Conservation (phyloP, 1,284 basidiomycete species). For the Irpex sp. region DNA sequence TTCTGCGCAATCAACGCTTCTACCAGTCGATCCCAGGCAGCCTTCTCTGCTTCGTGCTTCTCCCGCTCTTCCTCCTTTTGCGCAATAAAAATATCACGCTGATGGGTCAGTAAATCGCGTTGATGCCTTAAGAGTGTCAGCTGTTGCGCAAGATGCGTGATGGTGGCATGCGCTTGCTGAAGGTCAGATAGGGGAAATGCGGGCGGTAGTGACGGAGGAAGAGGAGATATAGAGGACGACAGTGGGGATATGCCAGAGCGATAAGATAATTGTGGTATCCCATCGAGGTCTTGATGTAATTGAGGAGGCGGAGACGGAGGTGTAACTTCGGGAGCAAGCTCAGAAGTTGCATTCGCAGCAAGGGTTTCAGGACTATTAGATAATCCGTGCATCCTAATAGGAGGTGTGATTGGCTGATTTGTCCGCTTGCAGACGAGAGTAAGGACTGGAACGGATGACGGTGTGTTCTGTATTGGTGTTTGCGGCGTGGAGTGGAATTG, state of each 20-base stretch:
- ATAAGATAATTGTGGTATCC: not conserved
- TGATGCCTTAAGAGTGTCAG: not conserved
- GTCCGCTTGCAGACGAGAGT: not conserved
- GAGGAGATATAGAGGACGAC: not conserved
- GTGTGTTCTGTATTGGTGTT: not conserved
- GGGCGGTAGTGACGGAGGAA: not conserved
- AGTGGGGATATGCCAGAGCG: not conserved
- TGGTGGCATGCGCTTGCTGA: not conserved
- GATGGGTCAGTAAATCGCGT: not conserved
- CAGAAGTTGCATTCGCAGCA: too few relatives aligned
- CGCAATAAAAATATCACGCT: not conserved
- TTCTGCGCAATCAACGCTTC: not conserved
- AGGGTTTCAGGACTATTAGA: too few relatives aligned
- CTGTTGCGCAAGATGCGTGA: not conserved
- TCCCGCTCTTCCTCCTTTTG: not conserved
- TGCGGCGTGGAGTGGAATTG: not conserved
- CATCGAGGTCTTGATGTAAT: not conserved
- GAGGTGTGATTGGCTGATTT: not conserved
- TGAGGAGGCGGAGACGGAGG: not conserved
- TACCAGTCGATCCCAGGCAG: not conserved
- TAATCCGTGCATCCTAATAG: not conserved
- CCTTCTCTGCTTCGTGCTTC: not conserved
- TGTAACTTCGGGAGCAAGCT: not conserved
- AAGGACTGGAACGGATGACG: not conserved
- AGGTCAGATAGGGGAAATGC: not conserved